phyloP scores from a whole-genome alignment of 176 grass and related monocot genomes.

The Oryza officinalis region DNA sequence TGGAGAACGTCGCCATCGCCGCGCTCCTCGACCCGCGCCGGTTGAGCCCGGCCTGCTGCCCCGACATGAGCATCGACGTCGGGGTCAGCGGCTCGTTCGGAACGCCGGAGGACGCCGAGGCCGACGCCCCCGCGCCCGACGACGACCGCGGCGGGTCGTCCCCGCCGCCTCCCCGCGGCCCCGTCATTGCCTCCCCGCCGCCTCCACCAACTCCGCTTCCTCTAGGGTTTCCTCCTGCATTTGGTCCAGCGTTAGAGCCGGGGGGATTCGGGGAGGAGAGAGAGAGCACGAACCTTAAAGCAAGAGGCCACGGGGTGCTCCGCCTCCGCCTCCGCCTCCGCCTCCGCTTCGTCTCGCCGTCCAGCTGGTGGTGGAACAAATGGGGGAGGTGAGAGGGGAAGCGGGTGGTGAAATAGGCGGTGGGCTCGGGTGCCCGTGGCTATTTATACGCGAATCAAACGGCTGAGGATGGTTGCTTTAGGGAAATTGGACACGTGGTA shows the following conservation, averaged over 20 bases:
- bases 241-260: constrained; percentile 23
- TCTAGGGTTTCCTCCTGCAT: constrained; percentile 29
- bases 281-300: constrained; percentile 27
- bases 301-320: constrained; percentile 27
- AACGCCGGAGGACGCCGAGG: background rate
- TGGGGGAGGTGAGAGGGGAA: constrained; percentile 33
- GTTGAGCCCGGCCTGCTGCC: constrained; percentile 45
- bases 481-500: background rate
- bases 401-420: constrained; percentile 31
- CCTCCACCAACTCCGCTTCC: constrained; percentile 15
- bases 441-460: constrained; percentile 47
- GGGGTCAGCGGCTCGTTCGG: constrained; percentile 21
- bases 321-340: constrained; percentile 25
- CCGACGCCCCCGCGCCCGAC: background rate
- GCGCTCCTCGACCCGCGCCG: constrained; percentile 71
- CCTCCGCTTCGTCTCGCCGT: constrained; percentile 17
- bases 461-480: background rate
- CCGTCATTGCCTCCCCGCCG: constrained; percentile 27
- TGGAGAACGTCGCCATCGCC: constrained; percentile 77
- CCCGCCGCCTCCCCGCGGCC: constrained; percentile 38
- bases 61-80: constrained; percentile 26
- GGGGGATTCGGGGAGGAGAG: background rate
- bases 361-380: constrained; percentile 29
- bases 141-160: constrained; percentile 21
- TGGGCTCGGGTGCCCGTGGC: constrained; percentile 20